Base-by-base conservation (phyloP, 352 stramenopile species). In the Globisporangium recalcitrans region DNA sequence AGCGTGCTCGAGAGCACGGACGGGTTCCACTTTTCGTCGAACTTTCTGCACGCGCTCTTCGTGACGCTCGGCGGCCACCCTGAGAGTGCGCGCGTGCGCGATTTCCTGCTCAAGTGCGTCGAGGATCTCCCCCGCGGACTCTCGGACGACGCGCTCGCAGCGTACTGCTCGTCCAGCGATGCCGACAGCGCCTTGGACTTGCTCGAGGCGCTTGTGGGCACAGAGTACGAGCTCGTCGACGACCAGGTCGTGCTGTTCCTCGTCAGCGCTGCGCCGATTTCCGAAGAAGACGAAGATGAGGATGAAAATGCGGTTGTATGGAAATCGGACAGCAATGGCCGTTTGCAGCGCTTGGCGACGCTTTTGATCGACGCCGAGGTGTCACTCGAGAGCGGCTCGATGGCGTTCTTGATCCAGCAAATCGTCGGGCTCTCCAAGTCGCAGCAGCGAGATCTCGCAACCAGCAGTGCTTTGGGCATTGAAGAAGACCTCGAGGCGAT, bases 171-270 rank as follows among this genome's bases (percentile, higher is more conserved):
- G 4, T 67, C 72, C 13, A 76, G 74, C 10, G 52, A 76, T 46
- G 52, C 62, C 0, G 42, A 69, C 1, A 60, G 80, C 26, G 67
- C 68, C 19, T 13, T 87, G 19, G 58, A 75, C 29, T 51, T 89
- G 54, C 62, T 91, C 34, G 60, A 71, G 6, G 62, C 71, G 16
- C 49, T 88, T 14, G 8, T 84, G 27, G 52, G 62, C 51, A 58
- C 73, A 13, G 69, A 69, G 8, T 64, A 64, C 31, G 66, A 72
- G 51, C 53, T 91, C 0, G 73, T 68, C 4, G 79, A 91, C 54
- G 70, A 87, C 2, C 75, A 89, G 14, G 54, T 85, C 3, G 66
- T 88, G 58, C 74, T 86, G 52, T 88, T 91, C 60, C 71, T 91
- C 7, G 70, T 81, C 4, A 87, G 77, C 49, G 72, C 70, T 53